Conservation (phyloP, 345 rosid species). For the Citrus medica region DNA sequence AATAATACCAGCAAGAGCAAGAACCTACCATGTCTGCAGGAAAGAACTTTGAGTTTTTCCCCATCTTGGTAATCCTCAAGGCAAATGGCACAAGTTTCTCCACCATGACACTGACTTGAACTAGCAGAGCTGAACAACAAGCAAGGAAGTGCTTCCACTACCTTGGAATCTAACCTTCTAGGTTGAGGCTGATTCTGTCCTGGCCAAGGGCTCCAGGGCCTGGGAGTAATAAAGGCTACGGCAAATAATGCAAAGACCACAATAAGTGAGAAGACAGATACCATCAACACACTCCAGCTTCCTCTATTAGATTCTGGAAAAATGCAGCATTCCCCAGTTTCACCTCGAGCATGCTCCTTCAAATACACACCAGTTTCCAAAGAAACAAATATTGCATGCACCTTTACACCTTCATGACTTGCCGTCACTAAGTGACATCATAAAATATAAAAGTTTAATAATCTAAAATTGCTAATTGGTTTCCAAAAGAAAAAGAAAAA, state of each 20-base stretch:
- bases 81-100: conserved; percentile 70
- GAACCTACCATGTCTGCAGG: conserved; percentile 65
- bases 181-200: conserved; percentile 15
- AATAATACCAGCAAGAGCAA: background rate
- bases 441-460: background rate
- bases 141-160: conserved; percentile 52
- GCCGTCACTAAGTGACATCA: conserved; percentile 49
- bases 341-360: conserved; percentile 41
- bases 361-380: conserved; percentile 48
- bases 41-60: conserved; percentile 61
- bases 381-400: conserved; percentile 63
- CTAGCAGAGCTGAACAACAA: conserved; percentile 35
- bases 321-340: conserved; percentile 57
- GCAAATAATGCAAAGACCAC: conserved; percentile 42
- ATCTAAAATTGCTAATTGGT: background rate
- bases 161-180: conserved; percentile 35
- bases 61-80: conserved; percentile 74
- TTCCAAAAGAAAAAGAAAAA: background rate
- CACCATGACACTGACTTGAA: conserved; percentile 22
- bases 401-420: conserved; percentile 35
- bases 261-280: conserved; percentile 47
- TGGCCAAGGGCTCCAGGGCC: conserved; percentile 46
- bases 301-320: conserved; percentile 27
- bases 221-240: conserved; percentile 42
- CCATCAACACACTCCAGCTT: conserved; percentile 64